A percentile compares a stretch with the other conserved stretches of the same genome.
phyloP scores from a whole-genome alignment of 108 stramenopile species.

The Mediolabrus comicus region DNA sequence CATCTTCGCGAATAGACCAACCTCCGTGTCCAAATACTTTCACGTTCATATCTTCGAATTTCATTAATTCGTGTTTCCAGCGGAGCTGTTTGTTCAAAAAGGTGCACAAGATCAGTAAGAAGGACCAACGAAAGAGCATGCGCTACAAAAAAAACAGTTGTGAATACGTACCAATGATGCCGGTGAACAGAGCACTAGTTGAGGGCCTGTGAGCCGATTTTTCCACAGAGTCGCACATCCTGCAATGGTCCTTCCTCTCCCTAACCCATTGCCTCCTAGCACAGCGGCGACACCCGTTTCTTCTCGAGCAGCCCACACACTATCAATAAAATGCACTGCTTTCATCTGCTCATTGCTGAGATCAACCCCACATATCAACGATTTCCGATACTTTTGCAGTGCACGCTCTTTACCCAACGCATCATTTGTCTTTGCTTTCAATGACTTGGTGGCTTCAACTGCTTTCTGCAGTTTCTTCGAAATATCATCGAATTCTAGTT shows the following conservation, averaged over 20 bases:
- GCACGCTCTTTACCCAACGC: constrained; percentile 5
- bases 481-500: constrained; percentile 18
- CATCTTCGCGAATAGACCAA: neutral
- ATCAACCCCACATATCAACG: constrained; percentile 17
- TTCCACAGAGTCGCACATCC: constrained; percentile 57
- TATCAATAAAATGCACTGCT: constrained; percentile 30
- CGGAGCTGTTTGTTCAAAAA: constrained; percentile 37
- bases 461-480: constrained; percentile 10
- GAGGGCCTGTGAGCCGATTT: constrained; percentile 50
- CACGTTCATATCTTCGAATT: constrained; percentile 45
- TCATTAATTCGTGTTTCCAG: constrained; percentile 66
- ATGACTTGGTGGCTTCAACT: neutral
- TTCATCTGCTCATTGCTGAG: constrained; percentile 16
- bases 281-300: constrained; percentile 29
- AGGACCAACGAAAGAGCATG: neutral
- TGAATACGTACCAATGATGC: constrained; percentile 57
- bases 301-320: constrained; percentile 14
- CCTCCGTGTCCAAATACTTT: neutral
- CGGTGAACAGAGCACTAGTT: constrained; percentile 60
- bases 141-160: neutral
- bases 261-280: constrained; percentile 39
- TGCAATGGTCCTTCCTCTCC: constrained; percentile 67
- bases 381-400: constrained; percentile 4
- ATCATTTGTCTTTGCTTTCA: constrained; percentile 1
- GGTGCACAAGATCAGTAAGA: neutral